Evolutionary conservation across 1,284 basidiomycete genomes (phyloP).

Genomic region (Moniliella sp.): DNA sequence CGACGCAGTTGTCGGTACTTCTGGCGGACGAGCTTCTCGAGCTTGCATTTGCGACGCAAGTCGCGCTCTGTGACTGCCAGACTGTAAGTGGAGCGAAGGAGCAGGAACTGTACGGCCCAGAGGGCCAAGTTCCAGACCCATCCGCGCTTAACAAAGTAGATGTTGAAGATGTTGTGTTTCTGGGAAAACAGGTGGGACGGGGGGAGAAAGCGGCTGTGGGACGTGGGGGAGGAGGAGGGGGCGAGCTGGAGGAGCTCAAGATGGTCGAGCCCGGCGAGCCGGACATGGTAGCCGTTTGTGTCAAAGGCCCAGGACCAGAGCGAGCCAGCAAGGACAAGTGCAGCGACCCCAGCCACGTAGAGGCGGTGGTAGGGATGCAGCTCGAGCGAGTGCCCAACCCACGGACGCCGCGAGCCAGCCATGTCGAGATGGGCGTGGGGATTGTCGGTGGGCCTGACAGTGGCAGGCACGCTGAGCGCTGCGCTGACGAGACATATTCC

Average conservation of each 20-base stretch:
- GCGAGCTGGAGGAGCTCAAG: slow-evolving; percentile 10
- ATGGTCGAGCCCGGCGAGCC: slow-evolving; percentile 42
- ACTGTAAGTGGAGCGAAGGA: slow-evolving; percentile 7
- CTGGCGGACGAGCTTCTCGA: slow-evolving; percentile 1
- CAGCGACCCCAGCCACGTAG: slow-evolving; percentile 22
- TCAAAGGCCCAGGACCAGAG: slow-evolving; percentile 43
- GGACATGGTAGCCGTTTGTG: slow-evolving; percentile 22
- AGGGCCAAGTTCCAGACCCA: slow-evolving; percentile 83
- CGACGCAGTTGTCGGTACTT: not conserved
- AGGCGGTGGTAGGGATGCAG: slow-evolving; percentile 7
- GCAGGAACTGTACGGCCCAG: too few species aligned
- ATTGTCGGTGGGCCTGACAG: too few species aligned
- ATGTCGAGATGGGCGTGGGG: too few species aligned
- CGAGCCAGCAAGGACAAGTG: slow-evolving; percentile 41
- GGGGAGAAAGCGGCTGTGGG: slow-evolving; percentile 1
- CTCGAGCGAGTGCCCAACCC: too few species aligned
- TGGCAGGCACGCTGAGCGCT: too few species aligned
- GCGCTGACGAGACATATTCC: too few species aligned
- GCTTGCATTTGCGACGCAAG: not conserved
- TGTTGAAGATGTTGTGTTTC: slow-evolving; percentile 62
- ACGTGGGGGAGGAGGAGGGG: slow-evolving; percentile 1
- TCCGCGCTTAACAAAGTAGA: slow-evolving; percentile 64
- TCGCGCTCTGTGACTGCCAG: not conserved
- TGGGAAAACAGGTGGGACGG: slow-evolving; percentile 43
- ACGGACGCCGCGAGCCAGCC: too few species aligned